Evolutionary conservation across 768 basidiomycete species (phyloP), one percentile per base, ranked within the genome.

Genomic region (Hygrophoropsis aurantiaca): DNA sequence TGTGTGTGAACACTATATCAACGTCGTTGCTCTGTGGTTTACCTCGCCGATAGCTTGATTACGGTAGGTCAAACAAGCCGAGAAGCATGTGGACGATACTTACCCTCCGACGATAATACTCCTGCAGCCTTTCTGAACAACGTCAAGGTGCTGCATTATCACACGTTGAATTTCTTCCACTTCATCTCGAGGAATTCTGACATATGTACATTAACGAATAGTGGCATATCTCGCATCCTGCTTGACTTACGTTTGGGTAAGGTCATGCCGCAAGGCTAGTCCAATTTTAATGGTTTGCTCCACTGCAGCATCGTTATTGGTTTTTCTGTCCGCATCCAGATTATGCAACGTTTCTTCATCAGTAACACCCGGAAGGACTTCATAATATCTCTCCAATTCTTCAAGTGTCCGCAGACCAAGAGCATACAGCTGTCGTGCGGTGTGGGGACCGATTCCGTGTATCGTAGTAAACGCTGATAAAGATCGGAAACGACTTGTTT

Each of bases 11-110:
- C 1, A 97, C 80, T 46, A 97, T 87, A 58, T 97, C 94, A 24
- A 93, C 83, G 59, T 97, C 94, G 57, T 87, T 90, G 58, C 86
- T 90, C 50, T 81, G 67, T 3, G 68, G 58, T 62, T 95, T 95
- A 2, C 94, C 94, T 46, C 94, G 72, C 23, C 94, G 81, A 66
- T 94, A 90, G 5, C 92, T 93, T n/a, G n/a, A n/a, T n/a, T n/a
- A n/a, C n/a, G n/a, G 46, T 6, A 18, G 9, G 26, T 26, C 3
- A 24, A 13, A 18, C 35, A 25, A 3, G 24, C 13, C 23, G 21
- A 41, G 3, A 16, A 46, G 25, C 23, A 46, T 18, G 3, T 25
- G 30, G 18, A 16, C 18, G 42, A 27, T 8, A 68, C 81, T 52
- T 42, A 89, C 90, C 93, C 88, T 57, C 93, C 94, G 32, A 80